These are phyloP conservation scores for Dictyostelium capitatum DNA, from an alignment of 78 protist genomes.

Conservation along the genomic window DNA sequence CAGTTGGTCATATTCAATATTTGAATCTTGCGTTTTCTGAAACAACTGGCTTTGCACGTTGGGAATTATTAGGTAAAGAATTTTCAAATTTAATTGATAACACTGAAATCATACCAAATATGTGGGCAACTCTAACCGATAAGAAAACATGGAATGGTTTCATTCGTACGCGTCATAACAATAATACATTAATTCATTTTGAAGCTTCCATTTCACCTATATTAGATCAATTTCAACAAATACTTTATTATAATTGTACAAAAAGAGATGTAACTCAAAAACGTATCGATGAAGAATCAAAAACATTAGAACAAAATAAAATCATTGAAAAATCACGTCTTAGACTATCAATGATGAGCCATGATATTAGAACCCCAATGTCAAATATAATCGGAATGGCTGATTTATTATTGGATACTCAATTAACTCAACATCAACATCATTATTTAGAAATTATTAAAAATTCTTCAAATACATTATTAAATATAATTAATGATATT, in stretches of 20 bases:
- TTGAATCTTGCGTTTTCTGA: slow-evolving; percentile 14
- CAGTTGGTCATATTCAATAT: slow-evolving; percentile 61
- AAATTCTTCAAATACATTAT: slow-evolving; percentile 61
- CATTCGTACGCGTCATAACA: slow-evolving; percentile 20
- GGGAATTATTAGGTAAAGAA: slow-evolving; percentile 43
- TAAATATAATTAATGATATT: slow-evolving; percentile 64
- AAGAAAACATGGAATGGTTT: slow-evolving; percentile 62
- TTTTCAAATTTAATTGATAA: slow-evolving; percentile 43
- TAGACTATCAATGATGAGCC: slow-evolving; percentile 52
- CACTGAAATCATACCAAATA: slow-evolving; percentile 43
- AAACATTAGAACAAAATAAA: slow-evolving; percentile 35
- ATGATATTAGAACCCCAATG: slow-evolving; percentile 81
- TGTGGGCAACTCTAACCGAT: slow-evolving; percentile 62
- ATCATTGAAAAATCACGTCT: slow-evolving; percentile 50
- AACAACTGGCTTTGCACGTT: slow-evolving; percentile 50
- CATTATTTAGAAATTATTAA: slow-evolving; percentile 58
- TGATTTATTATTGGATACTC: slow-evolving; percentile 36
- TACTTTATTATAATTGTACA: slow-evolving; percentile 36
- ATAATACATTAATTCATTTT: slow-evolving; percentile 12
- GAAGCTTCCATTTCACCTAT: slow-evolving; percentile 45
- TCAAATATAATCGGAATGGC: slow-evolving; percentile 60
- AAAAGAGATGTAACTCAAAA: slow-evolving; percentile 64
- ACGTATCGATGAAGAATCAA: slow-evolving; percentile 32
- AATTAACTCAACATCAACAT: slow-evolving; percentile 30
- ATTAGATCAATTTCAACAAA: slow-evolving; percentile 21